Evolutionary conservation across 2,329 filamentous ascomycete species (phyloP).

Genomic region (Grosmannia serpens): DNA sequence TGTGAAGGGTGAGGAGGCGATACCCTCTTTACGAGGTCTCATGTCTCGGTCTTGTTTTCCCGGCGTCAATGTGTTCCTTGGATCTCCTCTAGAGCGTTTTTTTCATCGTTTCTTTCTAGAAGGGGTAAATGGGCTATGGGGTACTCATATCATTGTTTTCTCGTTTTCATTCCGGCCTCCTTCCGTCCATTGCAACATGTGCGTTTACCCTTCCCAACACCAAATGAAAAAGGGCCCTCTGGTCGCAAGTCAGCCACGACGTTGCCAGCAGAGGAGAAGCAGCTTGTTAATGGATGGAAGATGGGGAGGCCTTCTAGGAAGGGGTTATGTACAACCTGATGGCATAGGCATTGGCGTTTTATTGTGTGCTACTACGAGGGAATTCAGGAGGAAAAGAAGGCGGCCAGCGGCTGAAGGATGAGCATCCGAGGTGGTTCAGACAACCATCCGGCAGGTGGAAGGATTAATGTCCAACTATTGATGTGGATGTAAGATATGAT

Average conservation of each 20-base stretch:
- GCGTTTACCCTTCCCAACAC: background rate
- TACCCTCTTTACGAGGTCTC: background rate
- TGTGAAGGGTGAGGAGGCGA: background rate
- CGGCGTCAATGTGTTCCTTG: background rate
- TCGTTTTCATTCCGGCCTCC: background rate
- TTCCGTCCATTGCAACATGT: background rate
- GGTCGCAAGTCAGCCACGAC: background rate
- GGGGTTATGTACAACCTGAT: background rate
- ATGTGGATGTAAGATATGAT: background rate
- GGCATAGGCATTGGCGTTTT: slow-evolving; percentile 1
- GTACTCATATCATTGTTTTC: background rate
- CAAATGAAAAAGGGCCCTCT: background rate
- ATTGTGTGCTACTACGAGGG: background rate
- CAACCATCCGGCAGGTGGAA: no score
- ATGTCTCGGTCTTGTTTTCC: background rate
- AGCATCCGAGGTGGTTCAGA: background rate
- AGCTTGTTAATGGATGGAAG: background rate
- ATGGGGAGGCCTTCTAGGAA: background rate
- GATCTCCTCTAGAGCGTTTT: slow-evolving; percentile 1
- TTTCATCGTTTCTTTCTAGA: background rate
- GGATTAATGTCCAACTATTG: background rate
- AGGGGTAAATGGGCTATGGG: background rate
- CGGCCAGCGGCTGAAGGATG: background rate
- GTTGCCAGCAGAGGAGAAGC: background rate
- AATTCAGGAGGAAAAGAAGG: background rate